Evolutionary conservation across 768 basidiomycete genomes (phyloP).

Genomic region (Termitomyces sp.): DNA sequence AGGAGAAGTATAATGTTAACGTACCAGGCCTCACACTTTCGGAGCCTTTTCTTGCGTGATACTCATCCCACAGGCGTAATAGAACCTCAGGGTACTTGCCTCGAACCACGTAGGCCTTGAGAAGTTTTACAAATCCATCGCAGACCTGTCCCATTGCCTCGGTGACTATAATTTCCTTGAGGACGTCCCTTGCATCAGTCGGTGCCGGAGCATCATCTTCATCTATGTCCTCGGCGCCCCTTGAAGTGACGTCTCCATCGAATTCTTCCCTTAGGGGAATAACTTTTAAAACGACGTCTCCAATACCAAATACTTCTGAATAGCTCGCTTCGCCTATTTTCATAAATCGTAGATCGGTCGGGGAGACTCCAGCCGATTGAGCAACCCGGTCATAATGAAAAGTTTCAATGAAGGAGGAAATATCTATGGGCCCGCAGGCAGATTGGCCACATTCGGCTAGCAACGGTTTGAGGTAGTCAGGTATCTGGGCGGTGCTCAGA

Average conservation of each 20-base stretch:
- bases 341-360: constrained; percentile 40
- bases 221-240: constrained; percentile 12
- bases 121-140: constrained; percentile 73
- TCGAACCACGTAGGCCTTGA: constrained; percentile 82
- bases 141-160: constrained; percentile 74
- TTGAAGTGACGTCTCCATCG: constrained; percentile 7
- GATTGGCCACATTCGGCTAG: constrained; percentile 71
- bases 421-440: constrained; percentile 60
- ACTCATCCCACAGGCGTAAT: constrained; percentile 86
- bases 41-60: constrained; percentile 67
- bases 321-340: constrained; percentile 98
- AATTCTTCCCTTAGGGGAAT: constrained; percentile 69
- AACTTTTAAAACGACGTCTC: constrained; percentile 86
- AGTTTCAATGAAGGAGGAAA: constrained; percentile 78
- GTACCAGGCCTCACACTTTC: constrained; percentile 84
- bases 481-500: constrained; percentile 24
- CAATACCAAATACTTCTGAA: constrained; percentile 93
- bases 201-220: constrained; percentile 61
- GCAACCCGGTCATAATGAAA: constrained; percentile 76
- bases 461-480: constrained; percentile 58
- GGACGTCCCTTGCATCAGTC: constrained; percentile 69
- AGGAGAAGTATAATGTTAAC: constrained; percentile 2
- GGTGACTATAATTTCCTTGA: constrained; percentile 80
- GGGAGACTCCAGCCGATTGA: constrained; percentile 19
- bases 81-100: constrained; percentile 82